A percentile compares a stretch with the other conserved stretches of the same genome.
Conservation (phyloP, 805 yeast genomes). For the Kodamaea nitidulidarum region DNA sequence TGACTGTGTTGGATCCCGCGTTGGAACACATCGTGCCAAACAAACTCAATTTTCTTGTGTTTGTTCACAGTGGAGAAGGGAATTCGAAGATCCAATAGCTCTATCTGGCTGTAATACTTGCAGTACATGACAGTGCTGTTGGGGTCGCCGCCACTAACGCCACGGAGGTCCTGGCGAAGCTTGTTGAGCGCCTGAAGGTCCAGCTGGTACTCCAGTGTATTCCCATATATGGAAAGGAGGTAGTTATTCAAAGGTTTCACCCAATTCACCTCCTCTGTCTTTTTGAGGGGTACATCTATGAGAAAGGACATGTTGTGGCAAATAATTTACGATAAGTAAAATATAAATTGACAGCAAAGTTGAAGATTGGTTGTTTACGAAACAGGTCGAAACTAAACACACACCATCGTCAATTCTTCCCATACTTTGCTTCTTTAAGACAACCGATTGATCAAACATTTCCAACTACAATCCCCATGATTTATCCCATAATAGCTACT, state of each 20-base stretch:
- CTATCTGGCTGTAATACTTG: conserved; percentile 77
- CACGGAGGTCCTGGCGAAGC: conserved; percentile 56
- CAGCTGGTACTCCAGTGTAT: conserved; percentile 50
- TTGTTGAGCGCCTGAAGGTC: conserved; percentile 54
- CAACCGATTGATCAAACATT: too few species aligned
- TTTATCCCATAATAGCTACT: too few species aligned
- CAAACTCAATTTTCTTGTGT: conserved; percentile 50
- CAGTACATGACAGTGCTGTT: conserved; percentile 53
- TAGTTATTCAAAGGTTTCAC: conserved; percentile 52
- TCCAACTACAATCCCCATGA: too few species aligned
- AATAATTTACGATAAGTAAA: neutral
- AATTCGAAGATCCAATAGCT: conserved; percentile 70
- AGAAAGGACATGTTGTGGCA: conserved; percentile 4
- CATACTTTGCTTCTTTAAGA: too few species aligned
- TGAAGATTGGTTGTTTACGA: neutral
- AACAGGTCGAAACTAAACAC: neutral
- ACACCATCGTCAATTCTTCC: too few species aligned
- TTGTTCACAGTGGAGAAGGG: conserved; percentile 56
- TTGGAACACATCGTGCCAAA: conserved; percentile 77
- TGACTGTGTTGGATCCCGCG: conserved; percentile 52
- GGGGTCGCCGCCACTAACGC: conserved; percentile 35
- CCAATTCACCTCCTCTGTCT: conserved; percentile 66
- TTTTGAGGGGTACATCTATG: conserved; percentile 28
- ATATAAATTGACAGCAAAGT: neutral
- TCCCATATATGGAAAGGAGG: conserved; percentile 60